These are phyloP conservation scores for Plasmodium falciparum DNA, from an alignment of 169 alveolate genomes.

Conservation along the genomic window DNA sequence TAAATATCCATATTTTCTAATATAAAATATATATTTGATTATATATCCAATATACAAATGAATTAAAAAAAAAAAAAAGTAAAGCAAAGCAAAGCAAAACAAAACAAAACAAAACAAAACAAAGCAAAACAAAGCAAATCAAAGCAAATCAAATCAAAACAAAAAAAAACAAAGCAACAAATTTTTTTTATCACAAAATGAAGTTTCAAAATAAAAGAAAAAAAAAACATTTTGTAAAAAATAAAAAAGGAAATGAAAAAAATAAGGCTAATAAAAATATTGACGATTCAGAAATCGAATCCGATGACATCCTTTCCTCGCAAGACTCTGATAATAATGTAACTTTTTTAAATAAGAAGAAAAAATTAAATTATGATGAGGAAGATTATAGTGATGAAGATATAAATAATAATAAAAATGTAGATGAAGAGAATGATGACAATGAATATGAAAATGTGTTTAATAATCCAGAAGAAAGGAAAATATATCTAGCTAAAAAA, in stretches of 20 bases:
- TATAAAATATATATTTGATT: no score
- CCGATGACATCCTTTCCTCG: slow-evolving; percentile 61
- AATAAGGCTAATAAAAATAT: slow-evolving; percentile 2
- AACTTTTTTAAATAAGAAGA: slow-evolving; percentile 7
- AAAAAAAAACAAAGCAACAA: no score
- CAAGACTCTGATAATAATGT: slow-evolving; percentile 17
- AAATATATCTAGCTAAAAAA: slow-evolving; percentile 69
- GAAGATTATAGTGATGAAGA: neutral
- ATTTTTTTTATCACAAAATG: slow-evolving; percentile 17
- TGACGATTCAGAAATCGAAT: slow-evolving; percentile 55
- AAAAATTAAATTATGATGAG: slow-evolving; percentile 11
- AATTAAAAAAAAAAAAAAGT: no score
- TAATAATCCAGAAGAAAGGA: slow-evolving; percentile 72
- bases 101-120: no score
- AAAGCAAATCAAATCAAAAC: no score
- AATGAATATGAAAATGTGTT: slow-evolving; percentile 28
- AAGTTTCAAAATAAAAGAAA: slow-evolving; percentile 55
- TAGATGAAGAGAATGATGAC: slow-evolving; percentile 16
- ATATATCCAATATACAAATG: no score
- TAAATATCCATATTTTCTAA: no score
- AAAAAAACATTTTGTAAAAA: slow-evolving; percentile 1
- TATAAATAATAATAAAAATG: slow-evolving; percentile 2
- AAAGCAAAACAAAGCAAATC: no score
- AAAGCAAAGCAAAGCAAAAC: no score
- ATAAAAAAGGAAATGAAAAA: slow-evolving; percentile 10